A percentile compares a stretch with the other conserved stretches of the same genome.
phyloP scores from a whole-genome alignment of 2,329 filamentous ascomycete species.

The Monilinia polystroma region DNA sequence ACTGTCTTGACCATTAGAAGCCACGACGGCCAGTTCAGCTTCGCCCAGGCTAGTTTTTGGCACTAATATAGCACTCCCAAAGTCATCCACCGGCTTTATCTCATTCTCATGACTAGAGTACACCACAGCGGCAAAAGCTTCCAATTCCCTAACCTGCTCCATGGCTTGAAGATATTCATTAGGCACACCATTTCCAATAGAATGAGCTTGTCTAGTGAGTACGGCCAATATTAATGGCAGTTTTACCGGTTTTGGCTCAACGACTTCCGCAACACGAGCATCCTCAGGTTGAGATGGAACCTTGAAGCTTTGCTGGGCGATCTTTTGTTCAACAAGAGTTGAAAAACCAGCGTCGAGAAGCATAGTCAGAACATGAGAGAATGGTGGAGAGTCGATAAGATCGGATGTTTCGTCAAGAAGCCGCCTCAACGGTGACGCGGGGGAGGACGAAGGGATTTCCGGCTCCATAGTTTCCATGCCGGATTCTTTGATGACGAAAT shows the following conservation, averaged over 20 bases:
- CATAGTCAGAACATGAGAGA: slow-evolving; percentile 79
- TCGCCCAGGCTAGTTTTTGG: slow-evolving; percentile 27
- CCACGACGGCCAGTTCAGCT: slow-evolving; percentile 26
- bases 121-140: slow-evolving; percentile 82
- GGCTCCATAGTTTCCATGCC: slow-evolving; percentile 64
- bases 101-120: slow-evolving; percentile 82
- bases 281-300: slow-evolving; percentile 44
- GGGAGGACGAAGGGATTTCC: slow-evolving; percentile 39
- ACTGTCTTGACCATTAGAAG: slow-evolving; percentile 46
- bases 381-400: slow-evolving; percentile 89
- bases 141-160: slow-evolving; percentile 72
- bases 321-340: slow-evolving; percentile 76
- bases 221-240: slow-evolving; percentile 88
- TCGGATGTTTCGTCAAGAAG: slow-evolving; percentile 95
- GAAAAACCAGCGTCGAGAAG: slow-evolving; percentile 88
- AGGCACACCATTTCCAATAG: slow-evolving; percentile 75
- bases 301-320: slow-evolving; percentile 77
- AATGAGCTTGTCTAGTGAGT: slow-evolving; percentile 85
- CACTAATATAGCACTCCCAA: slow-evolving; percentile 27
- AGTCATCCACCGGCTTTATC: slow-evolving; percentile 45
- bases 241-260: slow-evolving; percentile 58
- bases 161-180: slow-evolving; percentile 72
- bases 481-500: slow-evolving; percentile 80
- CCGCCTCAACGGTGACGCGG: slow-evolving; percentile 60
- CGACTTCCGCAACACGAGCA: slow-evolving; percentile 50